A percentile compares a stretch with the other conserved stretches of the same genome.
phyloP scores from a whole-genome alignment of 2,329 filamentous ascomycete genomes.

The Clarireedia sp. region DNA sequence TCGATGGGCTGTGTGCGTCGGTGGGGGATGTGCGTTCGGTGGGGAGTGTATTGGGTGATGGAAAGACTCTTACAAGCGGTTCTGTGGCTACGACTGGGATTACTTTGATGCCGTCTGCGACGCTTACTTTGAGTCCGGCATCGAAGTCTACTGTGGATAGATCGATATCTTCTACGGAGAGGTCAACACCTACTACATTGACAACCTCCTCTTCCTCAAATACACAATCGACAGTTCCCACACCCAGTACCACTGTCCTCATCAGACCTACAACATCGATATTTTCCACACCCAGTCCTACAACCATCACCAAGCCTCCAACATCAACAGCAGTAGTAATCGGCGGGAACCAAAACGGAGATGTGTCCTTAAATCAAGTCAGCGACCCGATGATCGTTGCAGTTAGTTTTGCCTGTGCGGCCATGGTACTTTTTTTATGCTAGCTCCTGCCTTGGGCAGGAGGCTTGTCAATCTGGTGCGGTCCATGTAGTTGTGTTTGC shows the following conservation, averaged over 20 bases:
- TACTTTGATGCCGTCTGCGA: too few relatives aligned
- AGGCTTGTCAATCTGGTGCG: neutral
- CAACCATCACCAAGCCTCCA: neutral
- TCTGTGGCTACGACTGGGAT: neutral
- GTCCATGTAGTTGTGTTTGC: neutral
- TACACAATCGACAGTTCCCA: neutral
- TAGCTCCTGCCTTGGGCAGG: conserved; percentile 13
- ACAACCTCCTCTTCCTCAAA: too few relatives aligned
- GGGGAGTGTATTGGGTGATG: neutral
- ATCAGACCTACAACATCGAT: neutral
- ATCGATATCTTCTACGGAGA: too few relatives aligned
- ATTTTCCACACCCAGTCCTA: neutral
- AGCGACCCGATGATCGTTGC: conserved; percentile 10
- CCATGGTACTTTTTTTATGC: conserved; percentile 17
- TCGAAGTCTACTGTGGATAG: too few relatives aligned
- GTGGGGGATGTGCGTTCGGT: conserved; percentile 16
- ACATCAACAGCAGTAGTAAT: neutral
- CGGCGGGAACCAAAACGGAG: neutral
- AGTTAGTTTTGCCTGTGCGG: conserved; percentile 12
- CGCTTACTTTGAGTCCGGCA: too few relatives aligned
- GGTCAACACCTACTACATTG: too few relatives aligned
- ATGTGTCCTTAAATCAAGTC: neutral
- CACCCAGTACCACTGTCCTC: neutral
- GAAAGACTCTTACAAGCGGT: neutral
- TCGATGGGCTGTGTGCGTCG: conserved; percentile 10